These are phyloP conservation scores for Neopestalotiopsis sp. DNA, from an alignment of 2,329 filamentous ascomycete genomes.

Conservation along the genomic window DNA sequence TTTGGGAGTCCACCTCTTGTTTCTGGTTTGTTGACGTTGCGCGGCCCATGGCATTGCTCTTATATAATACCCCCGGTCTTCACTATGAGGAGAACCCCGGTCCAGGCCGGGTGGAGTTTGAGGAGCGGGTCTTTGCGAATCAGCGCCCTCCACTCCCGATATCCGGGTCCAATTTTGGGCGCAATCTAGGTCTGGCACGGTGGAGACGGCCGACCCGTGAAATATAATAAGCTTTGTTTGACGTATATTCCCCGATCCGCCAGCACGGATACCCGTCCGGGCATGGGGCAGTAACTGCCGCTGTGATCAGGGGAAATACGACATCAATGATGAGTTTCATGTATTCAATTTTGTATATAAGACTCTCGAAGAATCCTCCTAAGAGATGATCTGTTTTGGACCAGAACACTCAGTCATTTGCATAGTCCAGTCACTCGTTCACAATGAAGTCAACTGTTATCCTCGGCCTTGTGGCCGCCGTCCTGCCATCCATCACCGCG, in stretches of 20 bases:
- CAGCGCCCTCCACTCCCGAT: background rate
- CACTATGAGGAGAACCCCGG: background rate
- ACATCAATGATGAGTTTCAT: background rate
- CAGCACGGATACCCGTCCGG: slow-evolving; percentile 7
- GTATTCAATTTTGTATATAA: background rate
- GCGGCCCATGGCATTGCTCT: background rate
- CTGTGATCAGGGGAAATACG: background rate
- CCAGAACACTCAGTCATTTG: background rate
- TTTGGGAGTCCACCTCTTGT: background rate
- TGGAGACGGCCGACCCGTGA: slow-evolving; percentile 7
- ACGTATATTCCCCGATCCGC: slow-evolving; percentile 15
- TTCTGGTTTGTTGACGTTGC: background rate
- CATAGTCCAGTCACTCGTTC: background rate
- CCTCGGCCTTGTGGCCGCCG: slow-evolving; percentile 6
- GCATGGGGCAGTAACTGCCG: background rate
- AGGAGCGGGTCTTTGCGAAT: background rate
- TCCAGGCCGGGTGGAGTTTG: background rate
- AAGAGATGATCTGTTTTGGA: background rate
- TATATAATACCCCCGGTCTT: background rate
- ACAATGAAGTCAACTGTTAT: slow-evolving; percentile 7
- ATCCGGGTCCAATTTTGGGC: background rate
- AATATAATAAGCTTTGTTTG: slow-evolving; percentile 19
- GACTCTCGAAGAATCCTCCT: background rate
- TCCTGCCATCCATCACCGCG: background rate
- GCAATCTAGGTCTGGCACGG: slow-evolving; percentile 16